phyloP scores from a whole-genome alignment of 208 protist genomes.

The Trichomonas vaginalis region DNA sequence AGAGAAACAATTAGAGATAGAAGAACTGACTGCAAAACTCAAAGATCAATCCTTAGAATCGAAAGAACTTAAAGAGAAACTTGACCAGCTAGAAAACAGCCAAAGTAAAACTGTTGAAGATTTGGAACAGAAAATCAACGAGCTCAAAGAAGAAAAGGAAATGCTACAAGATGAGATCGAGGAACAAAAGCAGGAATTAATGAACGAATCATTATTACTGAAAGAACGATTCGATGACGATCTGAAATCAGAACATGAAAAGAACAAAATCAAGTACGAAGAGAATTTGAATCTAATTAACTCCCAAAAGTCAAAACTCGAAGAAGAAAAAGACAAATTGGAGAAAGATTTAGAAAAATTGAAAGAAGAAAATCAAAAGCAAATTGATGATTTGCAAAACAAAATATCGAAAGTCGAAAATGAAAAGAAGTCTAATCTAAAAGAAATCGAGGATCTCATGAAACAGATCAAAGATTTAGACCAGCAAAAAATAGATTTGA shows the following conservation, averaged over 20 bases:
- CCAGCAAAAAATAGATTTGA: not conserved
- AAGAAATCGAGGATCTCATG: not conserved
- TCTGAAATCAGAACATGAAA: too few relatives aligned
- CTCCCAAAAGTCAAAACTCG: not conserved
- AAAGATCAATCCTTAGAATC: too few relatives aligned
- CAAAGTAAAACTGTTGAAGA: not conserved
- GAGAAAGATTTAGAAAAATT: not conserved
- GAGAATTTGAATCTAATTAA: too few relatives aligned
- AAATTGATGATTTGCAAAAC: not conserved
- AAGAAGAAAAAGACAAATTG: not conserved
- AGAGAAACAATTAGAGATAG: too few relatives aligned
- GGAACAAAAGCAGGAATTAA: not conserved
- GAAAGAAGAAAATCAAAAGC: not conserved
- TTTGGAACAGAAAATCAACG: not conserved
- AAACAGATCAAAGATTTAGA: not conserved
- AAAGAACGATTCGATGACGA: not conserved
- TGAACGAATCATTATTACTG: not conserved
- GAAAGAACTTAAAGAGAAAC: too few relatives aligned
- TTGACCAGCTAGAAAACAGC: too few relatives aligned
- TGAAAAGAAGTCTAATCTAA: not conserved
- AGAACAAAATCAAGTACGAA: too few relatives aligned
- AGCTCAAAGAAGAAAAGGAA: not conserved
- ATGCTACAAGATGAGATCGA: not conserved
- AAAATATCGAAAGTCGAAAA: not conserved
- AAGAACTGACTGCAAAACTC: too few relatives aligned